Percentiles rank a stretch among this genome's conserved stretches.
Evolutionary conservation across 2,329 filamentous ascomycete genomes (phyloP).

Genomic region (Claviceps paspali): DNA sequence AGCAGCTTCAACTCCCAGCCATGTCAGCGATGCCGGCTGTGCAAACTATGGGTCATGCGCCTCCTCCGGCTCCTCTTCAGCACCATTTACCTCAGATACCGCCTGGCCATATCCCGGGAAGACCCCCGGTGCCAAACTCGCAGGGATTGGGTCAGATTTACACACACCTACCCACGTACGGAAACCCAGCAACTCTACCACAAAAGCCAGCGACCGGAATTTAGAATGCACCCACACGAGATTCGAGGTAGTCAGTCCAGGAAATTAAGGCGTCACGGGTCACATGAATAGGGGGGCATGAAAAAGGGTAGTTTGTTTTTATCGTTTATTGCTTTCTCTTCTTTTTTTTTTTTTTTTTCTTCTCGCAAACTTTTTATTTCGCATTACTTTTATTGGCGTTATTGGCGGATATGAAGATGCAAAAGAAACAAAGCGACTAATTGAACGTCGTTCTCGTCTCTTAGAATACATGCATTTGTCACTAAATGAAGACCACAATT

Average conservation of each 20-base stretch:
- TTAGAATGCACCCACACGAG: constrained; percentile 20
- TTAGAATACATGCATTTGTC: constrained; percentile 1
- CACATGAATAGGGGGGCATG: constrained; percentile 12
- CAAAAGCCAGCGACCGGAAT: constrained; percentile 41
- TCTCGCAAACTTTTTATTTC: too few species aligned
- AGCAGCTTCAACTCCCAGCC: constrained; percentile 4
- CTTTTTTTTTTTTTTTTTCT: too few species aligned
- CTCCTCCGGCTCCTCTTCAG: constrained; percentile 13
- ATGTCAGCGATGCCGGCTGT: constrained; percentile 6
- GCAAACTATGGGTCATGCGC: constrained; percentile 22
- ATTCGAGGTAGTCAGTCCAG: constrained; percentile 11
- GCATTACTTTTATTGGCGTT: constrained; percentile 19
- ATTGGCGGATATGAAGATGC: constrained; percentile 18
- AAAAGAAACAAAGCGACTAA: neutral
- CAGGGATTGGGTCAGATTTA: constrained; percentile 30
- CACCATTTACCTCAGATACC: constrained; percentile 27
- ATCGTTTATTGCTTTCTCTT: neutral
- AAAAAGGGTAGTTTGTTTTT: constrained; percentile 14
- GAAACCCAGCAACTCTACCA: constrained; percentile 43
- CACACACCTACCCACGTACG: constrained; percentile 39
- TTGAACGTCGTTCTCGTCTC: neutral
- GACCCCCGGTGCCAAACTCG: constrained; percentile 27
- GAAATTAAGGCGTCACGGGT: constrained; percentile 17
- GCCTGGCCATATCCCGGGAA: constrained; percentile 28
- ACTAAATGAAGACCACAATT: constrained; percentile 1